Percentiles rank a stretch among this genome's conserved stretches.
These are phyloP conservation scores for Verbena officinalis DNA, from an alignment of 257 asterid genomes.

Conservation along the genomic window DNA sequence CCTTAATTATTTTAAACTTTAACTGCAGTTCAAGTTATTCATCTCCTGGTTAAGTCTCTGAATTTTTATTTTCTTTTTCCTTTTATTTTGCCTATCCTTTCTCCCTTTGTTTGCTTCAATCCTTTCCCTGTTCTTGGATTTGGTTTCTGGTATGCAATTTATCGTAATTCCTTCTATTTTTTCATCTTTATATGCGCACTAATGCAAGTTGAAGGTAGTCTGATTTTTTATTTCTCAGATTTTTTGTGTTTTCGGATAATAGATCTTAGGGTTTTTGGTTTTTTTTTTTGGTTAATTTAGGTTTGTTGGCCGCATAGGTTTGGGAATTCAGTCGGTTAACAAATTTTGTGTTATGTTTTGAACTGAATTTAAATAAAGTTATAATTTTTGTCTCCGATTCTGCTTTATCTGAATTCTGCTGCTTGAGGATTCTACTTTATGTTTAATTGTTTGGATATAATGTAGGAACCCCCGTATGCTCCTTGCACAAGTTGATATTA, in stretches of 20 bases:
- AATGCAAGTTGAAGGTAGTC: slow-evolving; percentile 26
- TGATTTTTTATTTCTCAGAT: slow-evolving; percentile 11
- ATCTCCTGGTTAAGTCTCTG: slow-evolving; percentile 33
- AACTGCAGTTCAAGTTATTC: slow-evolving; percentile 48
- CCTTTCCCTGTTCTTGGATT: slow-evolving; percentile 29
- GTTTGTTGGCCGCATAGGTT: not conserved
- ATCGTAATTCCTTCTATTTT: slow-evolving; percentile 11
- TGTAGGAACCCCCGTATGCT: slow-evolving; percentile 39
- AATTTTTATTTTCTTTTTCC: not conserved
- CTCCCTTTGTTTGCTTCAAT: slow-evolving; percentile 27
- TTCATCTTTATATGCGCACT: not conserved
- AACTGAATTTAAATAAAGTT: slow-evolving; percentile 25
- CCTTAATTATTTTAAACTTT: slow-evolving; percentile 29
- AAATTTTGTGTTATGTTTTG: not conserved
- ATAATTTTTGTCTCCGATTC: slow-evolving; percentile 22
- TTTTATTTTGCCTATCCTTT: slow-evolving; percentile 19
- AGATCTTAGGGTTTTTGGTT: slow-evolving; percentile 54
- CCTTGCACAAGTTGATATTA: slow-evolving; percentile 1
- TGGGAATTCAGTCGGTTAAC: slow-evolving; percentile 32
- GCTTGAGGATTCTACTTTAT: slow-evolving; percentile 12
- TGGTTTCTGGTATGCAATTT: slow-evolving; percentile 36
- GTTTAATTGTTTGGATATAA: slow-evolving; percentile 31
- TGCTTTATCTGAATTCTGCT: slow-evolving; percentile 28
- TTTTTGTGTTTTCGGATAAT: slow-evolving; percentile 26
- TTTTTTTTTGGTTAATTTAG: slow-evolving; percentile 11